Evolutionary conservation across 805 yeast genomes (phyloP), one percentile per base, ranked within the genome.

Genomic region (Myxozyma lipomycoides): DNA sequence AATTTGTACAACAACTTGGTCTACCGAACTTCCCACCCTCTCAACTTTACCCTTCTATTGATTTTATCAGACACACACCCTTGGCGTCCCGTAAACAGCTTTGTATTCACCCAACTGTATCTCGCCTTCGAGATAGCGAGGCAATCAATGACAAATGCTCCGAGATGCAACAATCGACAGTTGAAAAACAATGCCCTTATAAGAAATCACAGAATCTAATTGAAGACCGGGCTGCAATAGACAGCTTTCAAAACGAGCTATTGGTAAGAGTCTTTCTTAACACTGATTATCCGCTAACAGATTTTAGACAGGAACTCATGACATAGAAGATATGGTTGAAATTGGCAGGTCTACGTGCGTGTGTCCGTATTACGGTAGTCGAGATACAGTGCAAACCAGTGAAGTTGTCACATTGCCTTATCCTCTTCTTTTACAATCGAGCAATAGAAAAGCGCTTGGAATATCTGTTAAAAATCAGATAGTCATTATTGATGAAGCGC

Each of bases 401-500:
- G 98, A 90, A 60, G 79, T 90, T 0, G 73, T 90, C 0, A 82
- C 96, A 0, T 70, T 91, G 39, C 97, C 98, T 0, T 90, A 90
- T 61, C 96, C 89, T 60, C 71, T 86, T 55, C 65, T 90, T 12
- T 69, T 87, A 0, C 85, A 83, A 53, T 74, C 74, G 10, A 71
- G 73, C 5, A 70, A 93, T 0, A 72, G 96, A 59, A 73, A 74
- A 3, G 71, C 80, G 0, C 63, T 89, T 39, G 78, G 78, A 1
- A 63, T 90, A 4, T 74, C 81, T 37, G 61, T 90, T 7, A 74
- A 76, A 46, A 77, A 79, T 49, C 74, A 90, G 0, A 76, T 90
- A 1, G 79, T 91, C 0, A 77, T 91, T 3, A 82, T 90, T 24
- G 98, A 90, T 65, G 98, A 90, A 64, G 97, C 97, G 0, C 98